Conservation (phyloP, 169 alveolate genomes). For the Plasmodium fragile region DNA sequence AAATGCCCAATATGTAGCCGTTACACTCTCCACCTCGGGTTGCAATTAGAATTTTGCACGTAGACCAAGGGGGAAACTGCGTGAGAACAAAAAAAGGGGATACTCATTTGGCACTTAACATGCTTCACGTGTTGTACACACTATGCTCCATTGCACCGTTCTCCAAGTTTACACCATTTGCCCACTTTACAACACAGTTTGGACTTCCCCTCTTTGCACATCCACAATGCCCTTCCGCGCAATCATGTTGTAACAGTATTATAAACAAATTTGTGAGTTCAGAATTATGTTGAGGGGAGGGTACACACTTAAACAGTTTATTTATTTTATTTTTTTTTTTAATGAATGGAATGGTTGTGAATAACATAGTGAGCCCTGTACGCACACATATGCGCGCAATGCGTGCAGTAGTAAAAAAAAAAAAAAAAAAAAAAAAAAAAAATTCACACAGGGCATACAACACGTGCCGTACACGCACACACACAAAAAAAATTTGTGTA, state of each 20-base stretch:
- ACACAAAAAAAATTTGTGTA: not conserved
- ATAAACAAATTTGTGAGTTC: constrained; percentile 6
- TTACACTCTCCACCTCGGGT: constrained; percentile 35
- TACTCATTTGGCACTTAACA: not conserved
- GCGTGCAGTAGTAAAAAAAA: constrained; percentile 35
- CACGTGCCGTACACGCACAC: constrained; percentile 1
- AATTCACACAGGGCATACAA: not conserved
- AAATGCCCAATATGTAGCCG: not conserved
- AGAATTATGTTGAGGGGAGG: not conserved
- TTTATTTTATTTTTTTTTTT: not conserved
- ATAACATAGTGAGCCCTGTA: not conserved
- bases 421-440: constrained; percentile 49
- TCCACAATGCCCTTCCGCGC: not conserved
- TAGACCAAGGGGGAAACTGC: not conserved
- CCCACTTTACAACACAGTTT: constrained; percentile 1
- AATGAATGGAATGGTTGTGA: not conserved
- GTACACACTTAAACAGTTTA: not conserved
- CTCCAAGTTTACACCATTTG: not conserved
- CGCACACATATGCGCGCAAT: not conserved
- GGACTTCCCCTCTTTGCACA: not conserved
- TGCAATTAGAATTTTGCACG: constrained; percentile 53
- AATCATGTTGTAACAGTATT: not conserved
- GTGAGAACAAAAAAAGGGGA: constrained; percentile 9
- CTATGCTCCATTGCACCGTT: not conserved
- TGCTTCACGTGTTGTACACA: not conserved